These are phyloP conservation scores for Macroventuria anomochaeta DNA, from an alignment of 2,329 filamentous ascomycete genomes.

Conservation along the genomic window DNA sequence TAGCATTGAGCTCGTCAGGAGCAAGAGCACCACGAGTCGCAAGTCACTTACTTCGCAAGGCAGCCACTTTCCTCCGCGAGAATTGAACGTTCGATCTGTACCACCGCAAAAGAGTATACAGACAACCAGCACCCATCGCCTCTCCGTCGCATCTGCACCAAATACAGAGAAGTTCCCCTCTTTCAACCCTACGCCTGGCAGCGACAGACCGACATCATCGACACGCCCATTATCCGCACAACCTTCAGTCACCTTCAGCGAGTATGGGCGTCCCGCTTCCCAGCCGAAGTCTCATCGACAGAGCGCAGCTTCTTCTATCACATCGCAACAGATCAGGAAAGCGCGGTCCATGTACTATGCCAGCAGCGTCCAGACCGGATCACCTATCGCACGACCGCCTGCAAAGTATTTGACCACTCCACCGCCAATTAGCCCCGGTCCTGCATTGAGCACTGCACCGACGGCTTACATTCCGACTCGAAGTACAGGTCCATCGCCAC, in stretches of 20 bases:
- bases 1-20: constrained; percentile 31
- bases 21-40: constrained; percentile 46
- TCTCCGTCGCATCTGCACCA: constrained; percentile 17
- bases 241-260: constrained; percentile 29
- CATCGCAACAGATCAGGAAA: constrained; percentile 47
- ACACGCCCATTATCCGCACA: constrained; percentile 26
- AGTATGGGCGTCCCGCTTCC: constrained; percentile 35
- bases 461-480: constrained; percentile 10
- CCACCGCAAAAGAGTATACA: constrained; percentile 25
- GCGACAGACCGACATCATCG: not conserved
- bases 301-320: constrained; percentile 33
- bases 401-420: constrained; percentile 42
- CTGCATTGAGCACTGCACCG: constrained; percentile 2
- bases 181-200: constrained; percentile 24
- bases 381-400: constrained; percentile 43
- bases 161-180: constrained; percentile 31
- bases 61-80: constrained; percentile 47
- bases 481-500: constrained; percentile 25
- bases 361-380: constrained; percentile 47
- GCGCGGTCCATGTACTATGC: constrained; percentile 50
- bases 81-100: constrained; percentile 37
- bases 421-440: constrained; percentile 15
- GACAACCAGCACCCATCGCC: constrained; percentile 16
- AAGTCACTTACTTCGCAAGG: constrained; percentile 43
- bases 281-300: constrained; percentile 34